phyloP scores from a whole-genome alignment of 305 asterid genomes.

The Solanum hybrid region DNA sequence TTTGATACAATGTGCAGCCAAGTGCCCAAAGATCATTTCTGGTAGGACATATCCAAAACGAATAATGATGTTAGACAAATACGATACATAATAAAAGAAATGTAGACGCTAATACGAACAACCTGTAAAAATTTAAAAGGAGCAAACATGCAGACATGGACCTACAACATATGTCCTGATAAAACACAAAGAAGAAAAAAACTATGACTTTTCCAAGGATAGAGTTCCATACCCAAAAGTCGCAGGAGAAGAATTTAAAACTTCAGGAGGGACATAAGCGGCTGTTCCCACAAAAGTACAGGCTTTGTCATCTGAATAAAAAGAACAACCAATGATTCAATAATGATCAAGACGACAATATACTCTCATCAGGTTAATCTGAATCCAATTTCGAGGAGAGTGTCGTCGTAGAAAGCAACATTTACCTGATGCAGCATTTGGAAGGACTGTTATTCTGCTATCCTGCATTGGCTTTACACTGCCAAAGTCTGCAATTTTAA shows the following conservation, averaged over 20 bases:
- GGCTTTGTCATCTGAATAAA: slow-evolving; percentile 83
- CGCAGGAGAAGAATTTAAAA: slow-evolving; percentile 94
- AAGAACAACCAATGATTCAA: background rate
- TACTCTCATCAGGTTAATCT: background rate
- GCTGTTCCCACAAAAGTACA: slow-evolving; percentile 99
- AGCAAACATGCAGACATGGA: background rate
- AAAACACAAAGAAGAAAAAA: background rate
- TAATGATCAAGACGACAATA: background rate
- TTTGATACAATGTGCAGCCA: slow-evolving; percentile 96
- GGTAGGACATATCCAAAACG: slow-evolving; percentile 12
- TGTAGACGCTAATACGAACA: background rate
- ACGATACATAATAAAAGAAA: background rate
- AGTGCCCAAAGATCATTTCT: slow-evolving; percentile 99
- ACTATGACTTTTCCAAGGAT: background rate
- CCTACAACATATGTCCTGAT: background rate
- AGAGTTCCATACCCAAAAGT: slow-evolving; percentile 35
- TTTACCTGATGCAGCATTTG: slow-evolving; percentile 93
- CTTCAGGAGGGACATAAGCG: slow-evolving; percentile 99
- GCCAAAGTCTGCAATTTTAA: slow-evolving; percentile 96
- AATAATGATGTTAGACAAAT: background rate
- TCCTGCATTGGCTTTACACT: slow-evolving; percentile 98
- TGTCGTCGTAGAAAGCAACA: background rate
- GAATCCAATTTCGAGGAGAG: background rate
- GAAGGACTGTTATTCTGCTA: slow-evolving; percentile 92
- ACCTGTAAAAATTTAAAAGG: background rate